Percentiles rank a stretch among this genome's conserved stretches.
phyloP scores from a whole-genome alignment of 208 protist genomes.

The Trypanosoma cruzi region DNA sequence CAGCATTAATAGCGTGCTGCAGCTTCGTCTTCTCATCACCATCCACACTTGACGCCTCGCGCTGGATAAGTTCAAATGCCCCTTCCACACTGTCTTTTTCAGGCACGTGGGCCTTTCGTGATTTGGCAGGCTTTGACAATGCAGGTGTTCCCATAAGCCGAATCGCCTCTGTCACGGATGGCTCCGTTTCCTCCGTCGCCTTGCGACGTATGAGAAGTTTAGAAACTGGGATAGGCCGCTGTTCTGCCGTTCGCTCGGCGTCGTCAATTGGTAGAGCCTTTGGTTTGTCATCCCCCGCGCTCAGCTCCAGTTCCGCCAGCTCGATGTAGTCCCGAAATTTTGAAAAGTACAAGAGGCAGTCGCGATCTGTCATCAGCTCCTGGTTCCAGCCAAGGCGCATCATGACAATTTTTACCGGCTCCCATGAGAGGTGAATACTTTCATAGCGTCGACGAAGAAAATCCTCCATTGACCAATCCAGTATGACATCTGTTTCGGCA shows the following conservation, averaged over 20 bases:
- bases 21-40: constrained; percentile 63
- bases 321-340: constrained; percentile 83
- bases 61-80: constrained; percentile 57
- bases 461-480: constrained; percentile 90
- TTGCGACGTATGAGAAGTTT: constrained; percentile 80
- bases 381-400: constrained; percentile 80
- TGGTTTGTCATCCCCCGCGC: constrained; percentile 38
- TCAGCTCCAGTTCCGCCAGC: constrained; percentile 72
- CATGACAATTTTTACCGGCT: constrained; percentile 82
- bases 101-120: constrained; percentile 36
- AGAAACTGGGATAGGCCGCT: constrained; percentile 49
- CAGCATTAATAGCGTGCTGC: constrained; percentile 55
- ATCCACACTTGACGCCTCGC: constrained; percentile 60
- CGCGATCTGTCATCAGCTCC: constrained; percentile 71
- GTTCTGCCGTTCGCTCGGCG: constrained; percentile 49
- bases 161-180: constrained; percentile 89
- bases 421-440: constrained; percentile 91
- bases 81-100: constrained; percentile 46
- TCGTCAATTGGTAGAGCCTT: constrained; percentile 68
- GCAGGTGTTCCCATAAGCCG: constrained; percentile 82
- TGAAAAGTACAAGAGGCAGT: constrained; percentile 84
- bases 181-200: constrained; percentile 59
- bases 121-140: constrained; percentile 45
- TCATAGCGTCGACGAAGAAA: constrained; percentile 92
- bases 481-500: constrained; percentile 68